Conservation (phyloP, 2,329 filamentous ascomycete species). For the Chaetothyriales sp. region DNA sequence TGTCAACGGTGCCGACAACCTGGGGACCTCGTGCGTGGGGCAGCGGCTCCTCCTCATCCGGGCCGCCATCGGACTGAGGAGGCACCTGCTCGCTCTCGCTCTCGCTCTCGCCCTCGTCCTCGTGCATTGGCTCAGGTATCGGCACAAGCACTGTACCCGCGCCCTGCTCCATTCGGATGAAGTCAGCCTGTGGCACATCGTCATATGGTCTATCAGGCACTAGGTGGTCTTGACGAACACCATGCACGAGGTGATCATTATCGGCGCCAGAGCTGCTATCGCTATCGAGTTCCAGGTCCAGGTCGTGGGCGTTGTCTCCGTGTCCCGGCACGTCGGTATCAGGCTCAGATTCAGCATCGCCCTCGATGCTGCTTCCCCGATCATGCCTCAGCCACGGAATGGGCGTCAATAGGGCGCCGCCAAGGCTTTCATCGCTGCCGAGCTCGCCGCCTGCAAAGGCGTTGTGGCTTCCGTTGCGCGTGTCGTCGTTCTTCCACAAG, state of each 20-base stretch:
- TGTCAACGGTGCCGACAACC: conserved; percentile 72
- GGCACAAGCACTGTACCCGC: conserved; percentile 62
- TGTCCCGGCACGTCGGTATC: neutral
- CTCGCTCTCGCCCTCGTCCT: conserved; percentile 25
- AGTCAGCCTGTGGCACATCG: conserved; percentile 68
- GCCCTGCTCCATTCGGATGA: conserved; percentile 74
- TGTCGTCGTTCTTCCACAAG: conserved; percentile 27
- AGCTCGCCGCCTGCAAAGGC: conserved; percentile 26
- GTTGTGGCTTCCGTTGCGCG: conserved; percentile 15
- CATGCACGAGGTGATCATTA: neutral
- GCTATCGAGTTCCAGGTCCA: neutral
- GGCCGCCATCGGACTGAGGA: conserved; percentile 4
- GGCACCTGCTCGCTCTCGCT: conserved; percentile 31
- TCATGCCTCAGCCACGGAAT: conserved; percentile 70
- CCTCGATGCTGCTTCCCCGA: conserved; percentile 6
- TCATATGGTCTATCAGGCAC: conserved; percentile 27
- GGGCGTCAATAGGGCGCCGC: conserved; percentile 80
- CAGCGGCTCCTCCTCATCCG: conserved; percentile 29
- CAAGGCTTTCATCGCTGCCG: conserved; percentile 76
- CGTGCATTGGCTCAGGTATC: neutral
- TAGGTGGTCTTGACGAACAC: conserved; percentile 4
- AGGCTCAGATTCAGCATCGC: neutral
- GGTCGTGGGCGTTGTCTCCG: neutral
- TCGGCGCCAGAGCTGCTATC: neutral
- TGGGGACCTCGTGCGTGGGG: conserved; percentile 77